Evolutionary conservation across 495 filamentous ascomycete species (phyloP).

Genomic region (Aspergillus diversus): DNA sequence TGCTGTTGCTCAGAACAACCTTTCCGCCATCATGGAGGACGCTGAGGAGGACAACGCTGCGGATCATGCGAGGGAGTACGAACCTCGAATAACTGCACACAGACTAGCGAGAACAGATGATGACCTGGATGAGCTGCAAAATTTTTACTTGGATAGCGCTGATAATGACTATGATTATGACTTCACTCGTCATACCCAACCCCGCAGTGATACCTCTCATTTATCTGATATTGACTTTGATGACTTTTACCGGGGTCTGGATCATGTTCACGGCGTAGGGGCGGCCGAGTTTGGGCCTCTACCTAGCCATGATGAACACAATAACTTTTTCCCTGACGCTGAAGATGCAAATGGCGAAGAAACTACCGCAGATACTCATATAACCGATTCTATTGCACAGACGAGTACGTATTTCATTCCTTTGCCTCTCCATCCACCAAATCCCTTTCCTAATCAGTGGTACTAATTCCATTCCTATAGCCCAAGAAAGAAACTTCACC

Average conservation of each 20-base stretch:
- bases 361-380: conserved; percentile 24
- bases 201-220: background rate
- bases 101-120: conserved; percentile 25
- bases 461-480: conserved; percentile 29
- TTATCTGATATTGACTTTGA: conserved; percentile 39
- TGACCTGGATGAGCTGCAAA: conserved; percentile 39
- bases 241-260: conserved; percentile 38
- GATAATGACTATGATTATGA: conserved; percentile 27
- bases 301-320: conserved; percentile 25
- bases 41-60: conserved; percentile 27
- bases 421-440: background rate
- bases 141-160: conserved; percentile 42
- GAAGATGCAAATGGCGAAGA: conserved; percentile 24
- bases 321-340: conserved; percentile 25
- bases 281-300: conserved; percentile 19
- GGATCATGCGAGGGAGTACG: conserved; percentile 38
- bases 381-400: conserved; percentile 38
- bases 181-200: conserved; percentile 3
- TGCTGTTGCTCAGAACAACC: conserved; percentile 20
- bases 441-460: background rate
- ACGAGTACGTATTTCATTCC: conserved; percentile 35
- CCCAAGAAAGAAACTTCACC: conserved; percentile 46
- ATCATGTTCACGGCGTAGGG: conserved; percentile 24
- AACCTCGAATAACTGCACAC: conserved; percentile 25
- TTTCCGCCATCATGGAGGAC: conserved; percentile 29